A percentile compares a stretch with the other conserved stretches of the same genome.
phyloP scores from a whole-genome alignment of 1,139 yeast genomes.

The Protomyces pachydermus region DNA sequence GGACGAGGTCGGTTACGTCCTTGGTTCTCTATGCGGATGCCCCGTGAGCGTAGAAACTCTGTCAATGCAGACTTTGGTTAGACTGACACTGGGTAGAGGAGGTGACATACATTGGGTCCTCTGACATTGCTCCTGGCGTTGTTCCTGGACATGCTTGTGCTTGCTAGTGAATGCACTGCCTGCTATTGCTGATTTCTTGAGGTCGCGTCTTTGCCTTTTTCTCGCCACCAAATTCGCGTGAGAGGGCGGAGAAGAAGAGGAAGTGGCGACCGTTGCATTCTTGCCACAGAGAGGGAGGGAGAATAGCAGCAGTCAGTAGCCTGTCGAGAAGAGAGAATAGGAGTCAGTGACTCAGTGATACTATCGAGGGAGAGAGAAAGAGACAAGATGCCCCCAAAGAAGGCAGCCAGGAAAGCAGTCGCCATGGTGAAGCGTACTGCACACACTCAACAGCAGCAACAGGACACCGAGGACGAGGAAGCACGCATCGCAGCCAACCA shows the following conservation, averaged over 20 bases:
- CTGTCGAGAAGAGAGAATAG: not conserved
- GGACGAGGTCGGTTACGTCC: not conserved
- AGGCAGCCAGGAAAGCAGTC: no score
- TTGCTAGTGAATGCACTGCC: no score
- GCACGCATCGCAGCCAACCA: not conserved
- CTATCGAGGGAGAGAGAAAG: not conserved
- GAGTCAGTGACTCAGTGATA: no score
- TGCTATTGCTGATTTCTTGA: not conserved
- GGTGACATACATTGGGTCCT: slow-evolving; percentile 13
- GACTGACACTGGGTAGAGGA: not conserved
- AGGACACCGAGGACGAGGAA: not conserved
- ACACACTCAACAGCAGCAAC: no score
- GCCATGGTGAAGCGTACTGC: no score
- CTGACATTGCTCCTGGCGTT: slow-evolving; percentile 15
- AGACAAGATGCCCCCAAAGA: not conserved
- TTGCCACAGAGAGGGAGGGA: no score
- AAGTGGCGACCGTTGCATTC: not conserved
- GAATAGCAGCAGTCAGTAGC: no score
- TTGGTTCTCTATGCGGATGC: slow-evolving; percentile 21
- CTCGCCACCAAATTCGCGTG: not conserved
- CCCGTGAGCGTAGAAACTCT: slow-evolving; percentile 21
- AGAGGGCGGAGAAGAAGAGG: not conserved
- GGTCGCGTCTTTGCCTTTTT: not conserved
- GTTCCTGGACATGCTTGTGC: not conserved
- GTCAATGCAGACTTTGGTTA: slow-evolving; percentile 19